Base-by-base conservation (phyloP, 208 protist species). In the Trypanosoma brucei region DNA sequence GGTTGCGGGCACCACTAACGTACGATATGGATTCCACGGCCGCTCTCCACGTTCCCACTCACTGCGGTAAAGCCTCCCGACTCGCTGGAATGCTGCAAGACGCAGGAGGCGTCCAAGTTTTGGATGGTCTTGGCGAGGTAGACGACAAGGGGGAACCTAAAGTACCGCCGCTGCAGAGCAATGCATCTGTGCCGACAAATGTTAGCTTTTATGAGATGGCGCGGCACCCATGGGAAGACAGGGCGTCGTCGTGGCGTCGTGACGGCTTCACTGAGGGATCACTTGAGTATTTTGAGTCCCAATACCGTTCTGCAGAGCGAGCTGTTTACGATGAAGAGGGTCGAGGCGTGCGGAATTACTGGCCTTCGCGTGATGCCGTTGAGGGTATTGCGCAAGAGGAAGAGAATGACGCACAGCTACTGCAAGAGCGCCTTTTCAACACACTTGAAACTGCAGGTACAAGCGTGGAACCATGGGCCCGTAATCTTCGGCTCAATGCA, bases 201-300 rank as follows among this genome's bases (percentile, higher is more conserved):
- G 83, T 96, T 7, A 96, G 79, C 75, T 96, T 96, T 61, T 96
- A 96, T 64, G 87, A 93, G 67, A 96, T 96, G 90, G 90, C 90
- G 22, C 79, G 90, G 2, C 90, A 96, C 72, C 90, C 90, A 49
- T 96, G 86, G 85, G 84, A 92, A 48, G 85, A 93, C 72, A 83
- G 76, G 22, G 55, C 80, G 3, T 84, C 86, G 9, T 94, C 87
- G 35, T 94, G 81, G 84, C 84, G 90, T 14, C 71, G 70, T 59
- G 80, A 96, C 69, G 90, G 90, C 60, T 86, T 84, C 70, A 96
- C 90, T n/a, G 83, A 82, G n/a, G 87, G 90, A 30, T 93, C 86
- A 31, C 77, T 84, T 76, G 83, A 55, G 61, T 88, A 91, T 74
- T 93, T 91, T 65, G 81, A 92, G 72, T 55, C 88, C 39, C 86